Conservation (phyloP, 202 grass and related monocot genomes). For the Panicum hallii region DNA sequence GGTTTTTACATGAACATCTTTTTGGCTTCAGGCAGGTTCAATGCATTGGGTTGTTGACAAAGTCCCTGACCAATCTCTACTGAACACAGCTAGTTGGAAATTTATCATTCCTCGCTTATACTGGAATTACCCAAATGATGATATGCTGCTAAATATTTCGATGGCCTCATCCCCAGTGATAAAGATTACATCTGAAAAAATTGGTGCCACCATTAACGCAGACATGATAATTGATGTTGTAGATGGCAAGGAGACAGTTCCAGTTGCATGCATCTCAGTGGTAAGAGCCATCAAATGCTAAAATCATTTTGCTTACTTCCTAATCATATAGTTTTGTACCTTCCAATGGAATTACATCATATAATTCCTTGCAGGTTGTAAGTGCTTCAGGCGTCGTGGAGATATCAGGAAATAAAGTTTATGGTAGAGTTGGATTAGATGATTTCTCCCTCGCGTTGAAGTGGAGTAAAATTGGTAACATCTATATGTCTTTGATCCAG, state of each 20-base stretch:
- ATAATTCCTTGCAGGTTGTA: conserved; percentile 58
- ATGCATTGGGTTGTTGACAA: conserved; percentile 91
- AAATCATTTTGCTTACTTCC: conserved; percentile 26
- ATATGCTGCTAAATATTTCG: conserved; percentile 87
- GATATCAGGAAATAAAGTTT: conserved; percentile 76
- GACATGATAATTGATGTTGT: conserved; percentile 91
- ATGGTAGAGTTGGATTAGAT: conserved; percentile 69
- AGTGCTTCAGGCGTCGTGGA: conserved; percentile 65
- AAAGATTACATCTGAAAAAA: conserved; percentile 65
- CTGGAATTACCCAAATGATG: conserved; percentile 89
- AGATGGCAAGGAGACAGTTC: conserved; percentile 58
- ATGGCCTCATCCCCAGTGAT: conserved; percentile 78
- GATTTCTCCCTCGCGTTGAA: conserved; percentile 81
- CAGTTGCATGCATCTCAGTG: conserved; percentile 90
- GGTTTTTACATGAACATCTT: conserved; percentile 24
- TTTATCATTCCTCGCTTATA: conserved; percentile 91
- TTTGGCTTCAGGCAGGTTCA: conserved; percentile 70
- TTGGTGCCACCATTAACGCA: conserved; percentile 63
- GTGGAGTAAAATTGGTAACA: conserved; percentile 86
- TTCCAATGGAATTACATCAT: conserved; percentile 9
- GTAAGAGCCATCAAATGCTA: conserved; percentile 58
- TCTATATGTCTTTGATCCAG: conserved; percentile 93
- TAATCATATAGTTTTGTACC: conserved; percentile 14
- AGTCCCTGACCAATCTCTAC: conserved; percentile 84
- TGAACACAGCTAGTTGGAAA: conserved; percentile 92